Percentiles rank a stretch among this genome's conserved stretches.
Conservation (phyloP, 768 basidiomycete species). For the Lentinula guzmanii region DNA sequence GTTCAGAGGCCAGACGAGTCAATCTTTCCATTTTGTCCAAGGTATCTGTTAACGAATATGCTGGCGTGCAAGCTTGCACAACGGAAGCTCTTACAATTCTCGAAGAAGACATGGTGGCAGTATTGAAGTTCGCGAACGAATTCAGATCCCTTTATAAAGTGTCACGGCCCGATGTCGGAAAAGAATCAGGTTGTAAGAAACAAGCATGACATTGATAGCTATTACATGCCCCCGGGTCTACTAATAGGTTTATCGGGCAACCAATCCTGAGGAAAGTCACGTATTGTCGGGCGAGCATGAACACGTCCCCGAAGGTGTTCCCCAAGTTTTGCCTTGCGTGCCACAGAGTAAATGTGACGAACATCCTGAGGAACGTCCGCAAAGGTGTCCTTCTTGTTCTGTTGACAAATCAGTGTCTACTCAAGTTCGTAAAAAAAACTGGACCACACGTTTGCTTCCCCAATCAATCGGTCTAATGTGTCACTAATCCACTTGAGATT, state of each 20-base stretch:
- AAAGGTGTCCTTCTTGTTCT: conserved; percentile 30
- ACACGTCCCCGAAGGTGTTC: conserved; percentile 56
- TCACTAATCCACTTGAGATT: conserved; percentile 96
- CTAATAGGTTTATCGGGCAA: conserved; percentile 34
- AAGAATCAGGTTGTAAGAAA: neutral
- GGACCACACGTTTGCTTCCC: conserved; percentile 77
- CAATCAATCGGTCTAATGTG: conserved; percentile 67
- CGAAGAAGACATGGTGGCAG: neutral
- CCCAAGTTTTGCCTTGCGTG: conserved; percentile 66
- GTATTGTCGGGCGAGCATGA: conserved; percentile 54
- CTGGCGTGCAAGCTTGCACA: conserved; percentile 37
- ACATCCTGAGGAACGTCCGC: conserved; percentile 73
- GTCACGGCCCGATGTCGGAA: conserved; percentile 4
- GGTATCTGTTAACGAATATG: conserved; percentile 30
- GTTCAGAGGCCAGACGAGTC: conserved; percentile 31
- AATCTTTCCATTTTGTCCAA: conserved; percentile 37
- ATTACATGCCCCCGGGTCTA: neutral
- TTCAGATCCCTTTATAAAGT: neutral
- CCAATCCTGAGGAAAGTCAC: conserved; percentile 86
- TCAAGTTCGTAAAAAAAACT: conserved; percentile 1
- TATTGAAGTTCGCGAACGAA: neutral
- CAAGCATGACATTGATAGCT: neutral
- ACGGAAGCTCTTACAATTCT: conserved; percentile 33
- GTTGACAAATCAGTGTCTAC: neutral
- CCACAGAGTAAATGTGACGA: conserved; percentile 71